Percentiles rank a stretch among this genome's conserved stretches.
Conservation (phyloP, 495 filamentous ascomycete species). For the Xylaria longipes region DNA sequence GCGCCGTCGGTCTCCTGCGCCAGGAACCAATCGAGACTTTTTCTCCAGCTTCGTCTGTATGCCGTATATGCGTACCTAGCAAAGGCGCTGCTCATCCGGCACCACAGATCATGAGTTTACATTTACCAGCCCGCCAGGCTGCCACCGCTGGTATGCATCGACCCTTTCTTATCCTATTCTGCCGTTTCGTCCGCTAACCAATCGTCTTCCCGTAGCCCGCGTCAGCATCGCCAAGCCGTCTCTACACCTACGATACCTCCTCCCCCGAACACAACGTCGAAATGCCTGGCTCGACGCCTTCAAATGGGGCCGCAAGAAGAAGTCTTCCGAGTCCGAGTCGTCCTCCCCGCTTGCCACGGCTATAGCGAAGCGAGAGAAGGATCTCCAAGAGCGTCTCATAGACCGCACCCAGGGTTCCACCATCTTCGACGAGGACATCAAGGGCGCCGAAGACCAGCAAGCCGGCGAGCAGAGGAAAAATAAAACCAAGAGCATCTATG, state of each 20-base stretch:
- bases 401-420: slow-evolving; percentile 49
- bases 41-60: slow-evolving; percentile 3
- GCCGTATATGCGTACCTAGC: slow-evolving; percentile 7
- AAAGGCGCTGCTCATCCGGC: not conserved
- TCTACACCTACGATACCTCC: slow-evolving; percentile 31
- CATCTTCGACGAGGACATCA: slow-evolving; percentile 66
- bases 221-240: slow-evolving; percentile 42
- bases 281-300: slow-evolving; percentile 40
- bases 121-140: slow-evolving; percentile 51
- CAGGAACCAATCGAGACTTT: slow-evolving; percentile 21
- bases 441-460: slow-evolving; percentile 32
- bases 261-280: slow-evolving; percentile 35
- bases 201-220: slow-evolving; percentile 26
- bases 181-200: slow-evolving; percentile 24
- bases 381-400: slow-evolving; percentile 36
- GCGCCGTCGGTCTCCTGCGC: not conserved
- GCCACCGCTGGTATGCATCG: slow-evolving; percentile 45
- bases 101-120: slow-evolving; percentile 49
- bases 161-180: slow-evolving; percentile 17
- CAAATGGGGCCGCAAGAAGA: slow-evolving; percentile 23
- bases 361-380: slow-evolving; percentile 32
- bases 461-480: too few relatives aligned
- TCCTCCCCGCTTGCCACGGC: slow-evolving; percentile 24
- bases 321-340: slow-evolving; percentile 9
- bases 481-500: too few relatives aligned